A percentile compares a stretch with the other conserved stretches of the same genome.
These are phyloP conservation scores for Diaporthe citrichinensis DNA, from an alignment of 2,329 filamentous ascomycete species.

Conservation along the genomic window DNA sequence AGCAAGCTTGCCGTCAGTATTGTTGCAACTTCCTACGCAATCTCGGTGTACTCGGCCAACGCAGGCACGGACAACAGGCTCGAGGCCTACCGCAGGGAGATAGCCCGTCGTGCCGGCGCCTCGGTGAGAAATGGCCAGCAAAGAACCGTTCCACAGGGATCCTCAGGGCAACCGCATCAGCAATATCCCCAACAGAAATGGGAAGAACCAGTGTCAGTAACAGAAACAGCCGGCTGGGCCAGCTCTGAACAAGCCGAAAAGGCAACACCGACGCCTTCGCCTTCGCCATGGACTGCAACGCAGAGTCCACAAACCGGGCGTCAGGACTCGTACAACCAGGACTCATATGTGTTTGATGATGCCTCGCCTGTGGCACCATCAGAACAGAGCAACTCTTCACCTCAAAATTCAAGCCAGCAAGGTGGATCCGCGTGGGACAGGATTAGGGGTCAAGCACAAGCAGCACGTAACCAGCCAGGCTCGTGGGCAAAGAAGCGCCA, in stretches of 20 bases:
- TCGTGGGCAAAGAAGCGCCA: constrained; percentile 41
- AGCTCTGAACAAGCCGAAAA: constrained; percentile 31
- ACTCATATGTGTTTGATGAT: constrained; percentile 40
- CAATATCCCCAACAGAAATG: constrained; percentile 2
- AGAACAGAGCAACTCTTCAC: constrained; percentile 8
- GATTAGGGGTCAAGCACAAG: constrained; percentile 37
- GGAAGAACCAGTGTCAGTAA: neutral
- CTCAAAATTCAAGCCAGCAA: constrained; percentile 7
- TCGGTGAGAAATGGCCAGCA: neutral
- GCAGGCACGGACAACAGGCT: constrained; percentile 37
- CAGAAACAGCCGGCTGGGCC: constrained; percentile 20
- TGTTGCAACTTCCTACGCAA: constrained; percentile 50
- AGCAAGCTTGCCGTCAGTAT: constrained; percentile 46
- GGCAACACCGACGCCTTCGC: constrained; percentile 6
- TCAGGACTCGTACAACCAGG: constrained; percentile 11
- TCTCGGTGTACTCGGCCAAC: constrained; percentile 39
- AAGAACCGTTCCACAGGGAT: neutral
- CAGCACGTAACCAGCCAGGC: constrained; percentile 3
- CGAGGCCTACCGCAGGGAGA: constrained; percentile 16
- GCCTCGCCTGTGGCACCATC: constrained; percentile 40
- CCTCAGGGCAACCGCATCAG: neutral
- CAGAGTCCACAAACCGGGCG: constrained; percentile 22
- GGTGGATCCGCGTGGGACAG: constrained; percentile 42
- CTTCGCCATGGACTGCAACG: constrained; percentile 20
- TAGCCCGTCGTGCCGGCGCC: constrained; percentile 8